Evolutionary conservation across 805 yeast species (phyloP).

Genomic region (Maudiozyma pseudohumilis): DNA sequence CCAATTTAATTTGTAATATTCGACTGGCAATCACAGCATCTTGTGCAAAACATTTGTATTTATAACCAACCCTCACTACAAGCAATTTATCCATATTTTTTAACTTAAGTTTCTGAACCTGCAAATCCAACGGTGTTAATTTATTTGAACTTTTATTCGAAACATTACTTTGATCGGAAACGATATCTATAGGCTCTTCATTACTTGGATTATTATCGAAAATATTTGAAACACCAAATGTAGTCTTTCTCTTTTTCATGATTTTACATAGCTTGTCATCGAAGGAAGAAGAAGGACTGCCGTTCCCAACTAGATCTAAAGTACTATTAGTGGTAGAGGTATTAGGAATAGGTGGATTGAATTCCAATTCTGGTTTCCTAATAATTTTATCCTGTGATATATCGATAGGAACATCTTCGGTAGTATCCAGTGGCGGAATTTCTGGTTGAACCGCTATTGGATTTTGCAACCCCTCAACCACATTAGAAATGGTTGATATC

Average conservation of each 20-base stretch:
- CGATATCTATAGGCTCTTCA: background rate
- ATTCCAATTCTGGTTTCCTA: background rate
- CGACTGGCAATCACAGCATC: constrained; percentile 69
- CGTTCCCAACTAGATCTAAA: background rate
- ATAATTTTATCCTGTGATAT: background rate
- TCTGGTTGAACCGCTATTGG: background rate
- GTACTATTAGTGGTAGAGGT: background rate
- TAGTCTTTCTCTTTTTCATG: constrained; percentile 6
- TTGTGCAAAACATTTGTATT: constrained; percentile 74
- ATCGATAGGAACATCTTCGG: background rate
- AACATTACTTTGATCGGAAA: background rate
- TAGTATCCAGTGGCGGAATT: background rate
- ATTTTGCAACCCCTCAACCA: too few species aligned
- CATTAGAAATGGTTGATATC: background rate
- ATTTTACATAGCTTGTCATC: constrained; percentile 5
- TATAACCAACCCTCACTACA: constrained; percentile 85
- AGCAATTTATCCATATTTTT: constrained; percentile 57
- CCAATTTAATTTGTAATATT: constrained; percentile 56
- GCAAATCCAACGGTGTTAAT: constrained; percentile 74
- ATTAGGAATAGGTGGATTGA: background rate
- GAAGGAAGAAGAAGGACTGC: too few species aligned
- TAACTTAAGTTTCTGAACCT: constrained; percentile 56
- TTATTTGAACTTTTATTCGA: background rate
- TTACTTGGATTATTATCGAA: constrained; percentile 1
- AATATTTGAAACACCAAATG: background rate